Evolutionary conservation across 2,329 filamentous ascomycete genomes (phyloP).

Genomic region (Verticillium tricorpus): DNA sequence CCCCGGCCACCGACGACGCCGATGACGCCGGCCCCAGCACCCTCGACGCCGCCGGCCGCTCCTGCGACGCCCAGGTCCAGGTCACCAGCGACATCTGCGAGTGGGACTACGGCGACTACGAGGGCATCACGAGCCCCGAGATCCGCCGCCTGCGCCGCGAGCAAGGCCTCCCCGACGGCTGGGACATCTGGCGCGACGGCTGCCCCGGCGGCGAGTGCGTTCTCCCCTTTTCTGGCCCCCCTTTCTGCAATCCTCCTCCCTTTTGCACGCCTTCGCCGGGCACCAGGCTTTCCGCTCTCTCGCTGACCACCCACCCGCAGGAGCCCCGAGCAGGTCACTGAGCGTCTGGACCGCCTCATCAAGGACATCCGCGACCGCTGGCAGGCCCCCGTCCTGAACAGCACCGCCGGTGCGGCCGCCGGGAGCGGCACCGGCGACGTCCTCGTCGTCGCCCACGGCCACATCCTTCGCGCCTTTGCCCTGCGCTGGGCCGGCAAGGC

Average conservation of each 20-base stretch:
- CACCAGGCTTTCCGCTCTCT: neutral
- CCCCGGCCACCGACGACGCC: constrained; percentile 3
- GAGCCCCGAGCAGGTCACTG: constrained; percentile 67
- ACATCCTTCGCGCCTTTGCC: constrained; percentile 83
- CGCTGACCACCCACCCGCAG: constrained; percentile 27
- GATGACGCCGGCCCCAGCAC: constrained; percentile 20
- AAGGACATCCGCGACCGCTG: constrained; percentile 64
- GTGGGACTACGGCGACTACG: constrained; percentile 87
- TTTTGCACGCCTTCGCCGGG: too few species aligned
- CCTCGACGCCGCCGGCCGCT: constrained; percentile 22
- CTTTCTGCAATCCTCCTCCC: neutral
- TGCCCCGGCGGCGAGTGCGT: constrained; percentile 79
- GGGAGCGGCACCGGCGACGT: constrained; percentile 29
- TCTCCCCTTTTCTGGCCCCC: neutral
- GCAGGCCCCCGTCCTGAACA: constrained; percentile 57
- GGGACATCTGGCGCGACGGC: constrained; percentile 90
- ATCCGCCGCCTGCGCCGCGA: constrained; percentile 56
- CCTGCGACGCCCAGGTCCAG: constrained; percentile 58
- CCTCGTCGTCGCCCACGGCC: constrained; percentile 78
- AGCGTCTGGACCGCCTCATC: constrained; percentile 72
- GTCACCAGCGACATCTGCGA: constrained; percentile 71
- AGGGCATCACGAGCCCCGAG: constrained; percentile 69
- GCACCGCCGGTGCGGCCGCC: constrained; percentile 22
- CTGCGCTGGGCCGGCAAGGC: constrained; percentile 77
- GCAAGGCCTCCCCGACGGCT: constrained; percentile 53